Conservation (phyloP, 805 yeast species). For the Teunomyces atbi region DNA sequence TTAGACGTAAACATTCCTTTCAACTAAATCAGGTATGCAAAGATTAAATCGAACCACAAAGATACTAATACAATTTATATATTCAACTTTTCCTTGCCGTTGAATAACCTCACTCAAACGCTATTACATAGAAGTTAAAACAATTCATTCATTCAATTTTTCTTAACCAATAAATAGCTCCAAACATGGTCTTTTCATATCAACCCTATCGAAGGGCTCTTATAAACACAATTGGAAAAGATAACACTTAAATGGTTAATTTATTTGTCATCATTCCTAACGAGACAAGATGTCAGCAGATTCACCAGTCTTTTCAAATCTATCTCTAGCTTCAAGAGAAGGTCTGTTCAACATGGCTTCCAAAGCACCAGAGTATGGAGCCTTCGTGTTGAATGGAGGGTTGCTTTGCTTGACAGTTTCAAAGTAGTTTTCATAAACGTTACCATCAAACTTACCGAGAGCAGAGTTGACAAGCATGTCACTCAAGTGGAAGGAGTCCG, state of each 20-base stretch:
- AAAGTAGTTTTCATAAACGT: slow-evolving; percentile 78
- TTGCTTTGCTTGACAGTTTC: slow-evolving; percentile 47
- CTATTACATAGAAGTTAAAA: background rate
- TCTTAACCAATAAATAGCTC: background rate
- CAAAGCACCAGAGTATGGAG: slow-evolving; percentile 52
- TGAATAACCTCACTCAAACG: too few species aligned
- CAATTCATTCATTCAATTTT: background rate
- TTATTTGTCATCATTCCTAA: slow-evolving; percentile 1
- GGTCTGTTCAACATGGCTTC: slow-evolving; percentile 35
- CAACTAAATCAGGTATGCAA: too few species aligned
- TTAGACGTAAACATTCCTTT: too few species aligned
- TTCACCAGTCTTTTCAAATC: slow-evolving; percentile 30
- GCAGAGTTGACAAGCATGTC: slow-evolving; percentile 82
- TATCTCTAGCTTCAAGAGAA: slow-evolving; percentile 31
- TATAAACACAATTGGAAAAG: background rate
- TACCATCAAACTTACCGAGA: slow-evolving; percentile 77
- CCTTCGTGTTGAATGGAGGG: slow-evolving; percentile 54
- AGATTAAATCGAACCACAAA: too few species aligned
- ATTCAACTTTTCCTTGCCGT: background rate
- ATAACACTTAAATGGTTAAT: background rate
- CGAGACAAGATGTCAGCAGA: slow-evolving; percentile 23
- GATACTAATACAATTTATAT: too few species aligned
- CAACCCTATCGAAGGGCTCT: background rate
- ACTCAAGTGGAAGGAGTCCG: slow-evolving; percentile 80
- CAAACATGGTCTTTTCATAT: background rate